Evolutionary conservation across 495 filamentous ascomycete genomes (phyloP).

Genomic region (Copromyces sp.): DNA sequence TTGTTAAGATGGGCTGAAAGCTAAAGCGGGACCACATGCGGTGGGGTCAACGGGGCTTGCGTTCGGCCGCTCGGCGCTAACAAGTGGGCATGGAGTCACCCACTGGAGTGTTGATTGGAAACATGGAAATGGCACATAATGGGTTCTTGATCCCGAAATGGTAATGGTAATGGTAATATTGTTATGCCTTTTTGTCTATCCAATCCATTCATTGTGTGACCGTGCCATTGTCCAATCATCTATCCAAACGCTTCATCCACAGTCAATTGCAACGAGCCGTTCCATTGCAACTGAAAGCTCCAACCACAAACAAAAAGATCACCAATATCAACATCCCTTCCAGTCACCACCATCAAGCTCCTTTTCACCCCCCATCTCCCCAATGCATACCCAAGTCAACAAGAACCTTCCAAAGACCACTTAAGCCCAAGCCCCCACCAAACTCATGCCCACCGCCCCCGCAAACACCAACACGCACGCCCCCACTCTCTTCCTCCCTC

Average conservation of each 20-base stretch:
- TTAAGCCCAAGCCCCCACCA: conserved; percentile 84
- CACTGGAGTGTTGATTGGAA: no score
- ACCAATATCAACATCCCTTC: not conserved
- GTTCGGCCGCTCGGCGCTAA: not conserved
- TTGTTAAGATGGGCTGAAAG: not conserved
- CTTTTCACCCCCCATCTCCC: not conserved
- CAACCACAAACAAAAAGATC: not conserved
- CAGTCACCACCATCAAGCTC: not conserved
- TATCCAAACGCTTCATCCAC: not conserved
- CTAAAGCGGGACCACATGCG: not conserved
- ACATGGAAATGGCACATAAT: no score
- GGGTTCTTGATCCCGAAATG: not conserved
- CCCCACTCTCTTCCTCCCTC: conserved; percentile 56
- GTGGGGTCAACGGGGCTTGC: not conserved
- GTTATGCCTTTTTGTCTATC: not conserved
- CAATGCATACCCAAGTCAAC: no score
- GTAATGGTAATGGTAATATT: not conserved
- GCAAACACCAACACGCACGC: conserved; percentile 68
- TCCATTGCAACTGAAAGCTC: not conserved
- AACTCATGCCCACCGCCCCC: conserved; percentile 72
- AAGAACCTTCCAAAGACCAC: not conserved
- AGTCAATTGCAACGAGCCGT: not conserved
- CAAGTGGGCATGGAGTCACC: no score
- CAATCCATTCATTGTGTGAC: not conserved
- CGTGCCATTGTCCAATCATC: not conserved